These are phyloP conservation scores for Ophiostoma ulmi DNA, from an alignment of 2,329 filamentous ascomycete genomes.

Conservation along the genomic window DNA sequence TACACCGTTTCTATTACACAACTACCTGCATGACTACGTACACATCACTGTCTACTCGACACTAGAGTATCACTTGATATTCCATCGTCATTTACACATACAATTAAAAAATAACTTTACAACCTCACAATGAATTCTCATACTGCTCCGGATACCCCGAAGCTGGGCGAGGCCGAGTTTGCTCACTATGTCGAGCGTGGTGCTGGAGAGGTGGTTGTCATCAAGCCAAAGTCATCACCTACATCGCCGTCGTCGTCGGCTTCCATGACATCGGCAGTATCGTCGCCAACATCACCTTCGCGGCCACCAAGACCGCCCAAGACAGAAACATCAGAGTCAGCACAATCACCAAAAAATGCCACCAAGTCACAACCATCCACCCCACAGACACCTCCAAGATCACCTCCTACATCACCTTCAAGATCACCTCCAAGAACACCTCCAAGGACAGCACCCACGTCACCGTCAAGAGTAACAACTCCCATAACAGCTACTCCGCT, in stretches of 20 bases:
- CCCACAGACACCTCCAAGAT: neutral
- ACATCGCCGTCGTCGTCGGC: neutral
- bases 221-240: neutral
- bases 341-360: neutral
- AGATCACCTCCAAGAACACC: neutral
- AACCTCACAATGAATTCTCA: neutral
- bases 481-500: neutral
- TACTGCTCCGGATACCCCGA: neutral
- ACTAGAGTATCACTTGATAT: neutral
- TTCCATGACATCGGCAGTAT: neutral
- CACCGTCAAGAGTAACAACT: neutral
- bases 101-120: neutral
- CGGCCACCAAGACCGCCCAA: neutral
- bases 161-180: conserved; percentile 2
- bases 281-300: neutral
- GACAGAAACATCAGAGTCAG: neutral
- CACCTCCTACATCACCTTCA: no score
- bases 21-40: neutral
- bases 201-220: neutral
- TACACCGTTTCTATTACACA: neutral
- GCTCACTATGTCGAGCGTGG: neutral
- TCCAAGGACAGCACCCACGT: neutral
- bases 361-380: neutral
- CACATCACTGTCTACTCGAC: neutral
- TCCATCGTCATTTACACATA: neutral